Conservation (phyloP, 352 stramenopile species). For the Phytophthora nicotianae region DNA sequence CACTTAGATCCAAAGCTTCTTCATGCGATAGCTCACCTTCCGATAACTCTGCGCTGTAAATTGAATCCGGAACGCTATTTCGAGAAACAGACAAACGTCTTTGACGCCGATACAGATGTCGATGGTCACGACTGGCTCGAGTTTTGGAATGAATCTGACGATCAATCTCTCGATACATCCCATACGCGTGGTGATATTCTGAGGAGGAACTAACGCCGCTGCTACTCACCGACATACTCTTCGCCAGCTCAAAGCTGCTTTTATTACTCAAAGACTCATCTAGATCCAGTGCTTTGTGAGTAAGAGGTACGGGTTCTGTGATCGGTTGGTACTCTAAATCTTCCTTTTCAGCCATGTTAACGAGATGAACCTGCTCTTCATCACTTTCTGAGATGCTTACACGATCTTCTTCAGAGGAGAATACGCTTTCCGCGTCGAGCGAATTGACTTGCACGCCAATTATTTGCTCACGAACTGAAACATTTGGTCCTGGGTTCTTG, state of each 20-base stretch:
- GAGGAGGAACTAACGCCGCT: slow-evolving; percentile 16
- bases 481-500: neutral
- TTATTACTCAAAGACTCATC: slow-evolving; percentile 3
- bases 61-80: slow-evolving; percentile 35
- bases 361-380: slow-evolving; percentile 3
- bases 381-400: slow-evolving; percentile 7
- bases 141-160: slow-evolving; percentile 12
- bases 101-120: slow-evolving; percentile 1
- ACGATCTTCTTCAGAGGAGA: slow-evolving; percentile 19
- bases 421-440: neutral
- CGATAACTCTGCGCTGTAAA: slow-evolving; percentile 46
- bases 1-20: slow-evolving; percentile 49
- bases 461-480: neutral
- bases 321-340: neutral
- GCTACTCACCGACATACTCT: slow-evolving; percentile 22
- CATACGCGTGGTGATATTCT: slow-evolving; percentile 1
- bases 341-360: neutral
- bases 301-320: slow-evolving; percentile 6
- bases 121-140: slow-evolving; percentile 3
- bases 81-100: slow-evolving; percentile 14
- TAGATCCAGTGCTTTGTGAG: slow-evolving; percentile 11
- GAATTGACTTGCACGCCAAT: neutral
- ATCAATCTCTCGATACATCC: slow-evolving; percentile 23
- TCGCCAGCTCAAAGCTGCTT: slow-evolving; percentile 13
- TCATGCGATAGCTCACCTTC: slow-evolving; percentile 44